These are phyloP conservation scores for Davidsoniella virescens DNA, from an alignment of 2,329 filamentous ascomycete genomes.

Conservation along the genomic window DNA sequence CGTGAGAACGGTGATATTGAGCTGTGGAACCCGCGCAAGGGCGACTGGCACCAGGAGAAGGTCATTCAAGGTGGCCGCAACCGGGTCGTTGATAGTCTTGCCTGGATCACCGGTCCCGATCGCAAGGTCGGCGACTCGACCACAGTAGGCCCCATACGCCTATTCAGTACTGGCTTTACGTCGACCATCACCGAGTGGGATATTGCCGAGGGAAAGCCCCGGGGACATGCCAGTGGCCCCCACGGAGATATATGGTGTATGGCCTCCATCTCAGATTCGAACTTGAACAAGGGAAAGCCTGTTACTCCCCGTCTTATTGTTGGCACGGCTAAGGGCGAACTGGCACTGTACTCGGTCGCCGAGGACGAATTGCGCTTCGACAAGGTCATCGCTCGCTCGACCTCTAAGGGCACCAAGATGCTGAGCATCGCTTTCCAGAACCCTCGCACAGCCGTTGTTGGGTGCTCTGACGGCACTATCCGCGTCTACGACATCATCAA, in stretches of 20 bases:
- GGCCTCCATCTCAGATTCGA: slow-evolving; percentile 25
- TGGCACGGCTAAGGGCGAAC: slow-evolving; percentile 80
- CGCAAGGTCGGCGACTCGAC: slow-evolving; percentile 43
- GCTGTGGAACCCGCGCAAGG: slow-evolving; percentile 81
- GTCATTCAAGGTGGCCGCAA: slow-evolving; percentile 71
- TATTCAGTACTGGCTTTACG: slow-evolving; percentile 95
- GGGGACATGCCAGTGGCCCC: slow-evolving; percentile 74
- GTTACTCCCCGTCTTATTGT: slow-evolving; percentile 40
- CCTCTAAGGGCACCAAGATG: slow-evolving; percentile 73
- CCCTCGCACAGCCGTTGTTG: slow-evolving; percentile 65
- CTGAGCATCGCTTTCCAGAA: slow-evolving; percentile 85
- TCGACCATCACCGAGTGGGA: slow-evolving; percentile 93
- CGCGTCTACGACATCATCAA: slow-evolving; percentile 75
- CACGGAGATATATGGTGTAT: slow-evolving; percentile 97
- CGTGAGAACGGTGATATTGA: slow-evolving; percentile 92
- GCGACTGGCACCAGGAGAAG: slow-evolving; percentile 78
- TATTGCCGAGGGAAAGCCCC: slow-evolving; percentile 58
- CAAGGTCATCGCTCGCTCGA: slow-evolving; percentile 55
- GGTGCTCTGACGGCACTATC: slow-evolving; percentile 93
- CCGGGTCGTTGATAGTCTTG: slow-evolving; percentile 75
- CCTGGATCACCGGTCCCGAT: slow-evolving; percentile 78
- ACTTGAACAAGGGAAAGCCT: slow-evolving; percentile 13
- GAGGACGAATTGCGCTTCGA: slow-evolving; percentile 72
- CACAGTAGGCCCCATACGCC: slow-evolving; percentile 52
- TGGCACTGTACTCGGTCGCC: slow-evolving; percentile 73